Evolutionary conservation across 805 yeast genomes (phyloP).

Genomic region (Tetrapisispora fleetii): DNA sequence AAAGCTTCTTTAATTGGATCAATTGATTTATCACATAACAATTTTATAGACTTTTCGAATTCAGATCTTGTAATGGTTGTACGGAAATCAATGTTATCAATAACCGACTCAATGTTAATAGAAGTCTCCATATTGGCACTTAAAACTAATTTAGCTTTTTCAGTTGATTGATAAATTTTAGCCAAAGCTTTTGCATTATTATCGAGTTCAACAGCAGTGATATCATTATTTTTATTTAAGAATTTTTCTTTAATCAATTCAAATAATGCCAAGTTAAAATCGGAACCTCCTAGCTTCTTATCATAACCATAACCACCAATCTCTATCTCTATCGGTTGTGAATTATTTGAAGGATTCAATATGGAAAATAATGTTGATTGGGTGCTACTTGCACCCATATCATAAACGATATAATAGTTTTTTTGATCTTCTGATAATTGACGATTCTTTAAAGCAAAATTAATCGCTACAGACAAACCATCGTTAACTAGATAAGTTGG

Average conservation of each 20-base stretch:
- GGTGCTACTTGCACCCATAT: constrained; percentile 89
- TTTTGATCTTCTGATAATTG: constrained; percentile 27
- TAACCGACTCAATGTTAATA: constrained; percentile 67
- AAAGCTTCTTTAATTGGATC: constrained; percentile 49
- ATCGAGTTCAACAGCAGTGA: constrained; percentile 32
- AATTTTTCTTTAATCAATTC: constrained; percentile 53
- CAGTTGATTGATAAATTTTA: constrained; percentile 72
- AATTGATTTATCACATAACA: constrained; percentile 34
- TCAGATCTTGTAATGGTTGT: constrained; percentile 64
- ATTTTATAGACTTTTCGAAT: constrained; percentile 43
- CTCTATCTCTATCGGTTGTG: constrained; percentile 39
- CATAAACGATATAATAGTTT: constrained; percentile 63
- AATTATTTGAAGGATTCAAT: constrained; percentile 34
- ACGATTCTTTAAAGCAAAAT: constrained; percentile 43
- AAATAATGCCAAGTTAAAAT: constrained; percentile 56
- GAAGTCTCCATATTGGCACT: constrained; percentile 80
- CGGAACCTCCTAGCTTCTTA: constrained; percentile 63
- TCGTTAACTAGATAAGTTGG: constrained; percentile 67
- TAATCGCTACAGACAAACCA: constrained; percentile 84
- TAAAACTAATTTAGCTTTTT: constrained; percentile 74
- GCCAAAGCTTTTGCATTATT: constrained; percentile 49
- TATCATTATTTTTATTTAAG: constrained; percentile 33
- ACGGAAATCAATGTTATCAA: constrained; percentile 65
- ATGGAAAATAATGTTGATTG: constrained; percentile 73
- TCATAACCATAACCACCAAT: constrained; percentile 67